phyloP scores from a whole-genome alignment of 345 rosid genomes.

The Raphanus raphanistrum region DNA sequence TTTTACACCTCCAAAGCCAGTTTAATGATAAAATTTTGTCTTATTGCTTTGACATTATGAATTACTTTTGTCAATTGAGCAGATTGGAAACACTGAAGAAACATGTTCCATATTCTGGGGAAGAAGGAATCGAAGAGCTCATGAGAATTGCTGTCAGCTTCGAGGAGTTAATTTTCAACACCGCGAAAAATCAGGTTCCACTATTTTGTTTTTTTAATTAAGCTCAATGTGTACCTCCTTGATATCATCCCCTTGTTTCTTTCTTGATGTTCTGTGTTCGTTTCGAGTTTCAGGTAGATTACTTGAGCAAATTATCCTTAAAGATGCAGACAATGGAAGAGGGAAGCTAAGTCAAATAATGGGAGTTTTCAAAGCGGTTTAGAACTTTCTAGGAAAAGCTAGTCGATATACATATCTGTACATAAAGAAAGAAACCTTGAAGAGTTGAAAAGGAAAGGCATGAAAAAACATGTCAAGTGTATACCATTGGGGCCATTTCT shows the following conservation, averaged over 20 bases:
- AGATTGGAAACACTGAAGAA: conserved; percentile 21
- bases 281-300: conserved; percentile 55
- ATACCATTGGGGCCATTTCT: neutral
- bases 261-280: neutral
- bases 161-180: conserved; percentile 28
- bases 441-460: neutral
- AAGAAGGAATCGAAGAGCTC: conserved; percentile 20
- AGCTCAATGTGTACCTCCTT: neutral
- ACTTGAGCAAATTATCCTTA: conserved; percentile 60
- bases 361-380: neutral
- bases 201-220: neutral
- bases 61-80: neutral
- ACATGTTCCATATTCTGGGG: neutral
- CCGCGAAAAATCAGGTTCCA: conserved; percentile 21
- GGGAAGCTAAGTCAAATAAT: conserved; percentile 19
- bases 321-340: conserved; percentile 70
- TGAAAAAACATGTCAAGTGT: neutral
- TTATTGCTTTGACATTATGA: neutral
- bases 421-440: neutral
- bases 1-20: neutral
- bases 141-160: conserved; percentile 26
- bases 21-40: neutral
- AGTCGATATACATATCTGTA: neutral
- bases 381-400: neutral
- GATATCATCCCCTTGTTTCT: neutral